Base-by-base conservation (phyloP, 306 rosid genomes). In the Pyrus communis region DNA sequence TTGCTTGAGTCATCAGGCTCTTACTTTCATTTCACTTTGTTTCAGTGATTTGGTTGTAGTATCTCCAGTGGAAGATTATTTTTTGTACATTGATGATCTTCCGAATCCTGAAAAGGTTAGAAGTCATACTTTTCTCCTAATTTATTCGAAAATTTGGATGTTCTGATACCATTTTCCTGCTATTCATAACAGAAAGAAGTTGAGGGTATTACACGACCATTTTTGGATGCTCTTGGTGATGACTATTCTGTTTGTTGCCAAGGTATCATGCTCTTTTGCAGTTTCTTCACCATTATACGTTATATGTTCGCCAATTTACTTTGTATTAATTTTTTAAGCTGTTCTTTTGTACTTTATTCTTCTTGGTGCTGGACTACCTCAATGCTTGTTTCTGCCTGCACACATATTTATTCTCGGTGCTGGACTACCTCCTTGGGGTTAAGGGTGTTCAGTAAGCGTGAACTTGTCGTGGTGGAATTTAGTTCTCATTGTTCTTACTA, bases 31-130 rank as follows among this genome's bases (percentile, higher is more conserved):
- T 81, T 77, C 69, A 80, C n/a, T 68, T 22, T 79, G 64, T 87
- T 65, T 64, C 91, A 95, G 98, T 73, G 98, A 92, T 90, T 85
- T 95, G 92, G 96, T 95, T 57, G 98, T 90, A 77, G 97, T 90
- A 74, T 92, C 97, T 80, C 98, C 96, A 1, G 90, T 95, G 78
- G 98, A 95, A 87, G 97, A 95, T 83, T 95, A 95, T 85, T 92
- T 95, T 84, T 83, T 92, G 61, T 88, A 86, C 81, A 84, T 95
- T 5, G 91, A 95, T 76, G 92, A 90, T 78, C 88, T 89, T 79
- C 81, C 86, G 43, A 19, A 81, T 83, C 85, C 90, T 46, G 57
- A 80, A 43, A 95, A 92, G 97, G 99, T 92, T 49, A 78, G 92
- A 83, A 63, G 74, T 63, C 74, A 7, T 43, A 67, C 12, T 62